Evolutionary conservation across 2,329 filamentous ascomycete species (phyloP).

Genomic region (Calonectria honghensis): DNA sequence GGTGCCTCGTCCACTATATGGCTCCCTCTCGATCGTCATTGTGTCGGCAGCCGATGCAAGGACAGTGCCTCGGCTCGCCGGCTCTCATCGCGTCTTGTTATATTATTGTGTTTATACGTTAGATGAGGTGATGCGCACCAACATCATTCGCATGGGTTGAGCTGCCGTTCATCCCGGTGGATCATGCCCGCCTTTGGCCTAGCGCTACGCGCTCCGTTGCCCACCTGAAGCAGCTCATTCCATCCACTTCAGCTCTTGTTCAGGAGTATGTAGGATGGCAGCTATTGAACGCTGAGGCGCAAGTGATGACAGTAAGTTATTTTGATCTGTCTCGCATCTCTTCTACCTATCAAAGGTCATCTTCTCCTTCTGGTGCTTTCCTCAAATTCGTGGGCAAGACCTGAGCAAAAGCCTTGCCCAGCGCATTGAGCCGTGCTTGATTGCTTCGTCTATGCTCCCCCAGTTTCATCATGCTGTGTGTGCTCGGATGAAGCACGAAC

Average conservation of each 20-base stretch:
- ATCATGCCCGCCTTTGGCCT: constrained; percentile 39
- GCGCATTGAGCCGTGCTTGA: neutral
- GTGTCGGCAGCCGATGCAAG: neutral
- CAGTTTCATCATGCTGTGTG: neutral
- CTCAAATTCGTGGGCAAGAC: too few relatives aligned
- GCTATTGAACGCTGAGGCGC: neutral
- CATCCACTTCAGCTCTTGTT: neutral
- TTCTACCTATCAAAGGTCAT: neutral
- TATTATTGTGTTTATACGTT: neutral
- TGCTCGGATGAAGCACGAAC: neutral
- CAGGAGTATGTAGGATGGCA: neutral
- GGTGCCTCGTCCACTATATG: neutral
- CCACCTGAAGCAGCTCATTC: constrained; percentile 31
- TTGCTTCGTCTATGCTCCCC: constrained; percentile 1
- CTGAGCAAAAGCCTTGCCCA: too few relatives aligned
- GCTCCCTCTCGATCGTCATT: constrained; percentile 28
- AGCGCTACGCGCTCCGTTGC: constrained; percentile 37
- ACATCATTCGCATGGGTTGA: constrained; percentile 48
- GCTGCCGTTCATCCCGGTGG: constrained; percentile 45
- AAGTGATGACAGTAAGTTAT: neutral
- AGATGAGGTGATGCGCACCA: constrained; percentile 28
- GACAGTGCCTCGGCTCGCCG: neutral
- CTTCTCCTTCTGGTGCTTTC: too few relatives aligned
- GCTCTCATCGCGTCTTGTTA: neutral
- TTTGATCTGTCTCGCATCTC: neutral